These are phyloP conservation scores for Silene noctiflora DNA, from an alignment of 179 eudicot species.

Conservation along the genomic window DNA sequence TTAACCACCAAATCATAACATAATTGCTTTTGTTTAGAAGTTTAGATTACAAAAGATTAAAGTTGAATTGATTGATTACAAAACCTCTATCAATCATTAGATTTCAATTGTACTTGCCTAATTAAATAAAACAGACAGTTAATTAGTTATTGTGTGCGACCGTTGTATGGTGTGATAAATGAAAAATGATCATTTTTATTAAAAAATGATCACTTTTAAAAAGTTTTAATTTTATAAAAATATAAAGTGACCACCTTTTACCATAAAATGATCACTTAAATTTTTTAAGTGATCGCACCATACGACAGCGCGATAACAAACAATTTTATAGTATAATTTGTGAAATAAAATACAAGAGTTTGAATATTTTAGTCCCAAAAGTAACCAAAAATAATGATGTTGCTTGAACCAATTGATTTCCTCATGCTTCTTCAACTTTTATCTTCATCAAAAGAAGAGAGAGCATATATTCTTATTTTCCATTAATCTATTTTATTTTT, in stretches of 20 bases:
- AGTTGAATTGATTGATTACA: conserved; percentile 12
- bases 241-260: too few species aligned
- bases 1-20: not conserved
- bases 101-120: conserved; percentile 20
- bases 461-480: conserved; percentile 16
- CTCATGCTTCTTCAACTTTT: conserved; percentile 16
- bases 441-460: conserved; percentile 25
- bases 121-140: too few species aligned
- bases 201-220: too few species aligned
- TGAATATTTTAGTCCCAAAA: conserved; percentile 20
- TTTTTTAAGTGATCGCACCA: too few species aligned
- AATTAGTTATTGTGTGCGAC: too few species aligned
- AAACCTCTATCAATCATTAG: conserved; percentile 22
- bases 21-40: conserved; percentile 10
- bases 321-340: too few species aligned
- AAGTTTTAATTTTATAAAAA: too few species aligned
- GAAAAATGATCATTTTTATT: too few species aligned
- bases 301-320: too few species aligned
- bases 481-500: not conserved
- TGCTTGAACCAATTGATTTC: conserved; percentile 16
- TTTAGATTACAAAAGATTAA: conserved; percentile 21
- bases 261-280: too few species aligned
- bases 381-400: conserved; percentile 18
- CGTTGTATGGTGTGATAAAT: too few species aligned
- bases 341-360: not conserved